A percentile compares a stretch with the other conserved stretches of the same genome.
These are phyloP conservation scores for Kwoniella shivajii DNA, from an alignment of 1,284 basidiomycete species.

Conservation along the genomic window DNA sequence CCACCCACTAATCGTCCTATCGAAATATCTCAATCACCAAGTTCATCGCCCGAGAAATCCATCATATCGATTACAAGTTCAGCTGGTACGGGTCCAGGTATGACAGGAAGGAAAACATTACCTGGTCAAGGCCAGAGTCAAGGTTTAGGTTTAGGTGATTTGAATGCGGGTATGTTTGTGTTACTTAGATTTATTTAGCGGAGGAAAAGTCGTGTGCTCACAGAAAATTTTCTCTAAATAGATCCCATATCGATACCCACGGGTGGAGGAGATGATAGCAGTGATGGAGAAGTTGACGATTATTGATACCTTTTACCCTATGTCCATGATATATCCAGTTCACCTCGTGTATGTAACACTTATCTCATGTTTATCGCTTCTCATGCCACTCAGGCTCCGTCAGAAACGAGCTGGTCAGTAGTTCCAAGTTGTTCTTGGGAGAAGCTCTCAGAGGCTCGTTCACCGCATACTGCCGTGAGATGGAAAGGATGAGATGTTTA, in stretches of 20 bases:
- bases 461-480: no score
- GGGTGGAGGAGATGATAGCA: conserved; percentile 17
- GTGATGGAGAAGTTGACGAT: conserved; percentile 22
- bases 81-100: conserved; percentile 4
- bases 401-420: no score
- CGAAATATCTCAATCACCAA: conserved; percentile 15
- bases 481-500: no score
- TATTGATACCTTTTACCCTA: no score
- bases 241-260: background rate
- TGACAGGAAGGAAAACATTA: conserved; percentile 18
- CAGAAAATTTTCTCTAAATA: background rate
- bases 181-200: no score
- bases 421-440: no score
- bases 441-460: no score
- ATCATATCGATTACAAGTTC: conserved; percentile 20
- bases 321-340: no score
- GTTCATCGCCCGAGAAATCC: conserved; percentile 27
- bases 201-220: background rate
- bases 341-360: no score
- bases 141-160: background rate
- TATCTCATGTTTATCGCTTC: no score
- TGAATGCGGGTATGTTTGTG: background rate
- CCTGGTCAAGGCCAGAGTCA: conserved; percentile 8
- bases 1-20: conserved; percentile 24
- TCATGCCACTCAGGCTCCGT: no score